phyloP scores from a whole-genome alignment of 2,329 filamentous ascomycete species.

The Phoma sp. region DNA sequence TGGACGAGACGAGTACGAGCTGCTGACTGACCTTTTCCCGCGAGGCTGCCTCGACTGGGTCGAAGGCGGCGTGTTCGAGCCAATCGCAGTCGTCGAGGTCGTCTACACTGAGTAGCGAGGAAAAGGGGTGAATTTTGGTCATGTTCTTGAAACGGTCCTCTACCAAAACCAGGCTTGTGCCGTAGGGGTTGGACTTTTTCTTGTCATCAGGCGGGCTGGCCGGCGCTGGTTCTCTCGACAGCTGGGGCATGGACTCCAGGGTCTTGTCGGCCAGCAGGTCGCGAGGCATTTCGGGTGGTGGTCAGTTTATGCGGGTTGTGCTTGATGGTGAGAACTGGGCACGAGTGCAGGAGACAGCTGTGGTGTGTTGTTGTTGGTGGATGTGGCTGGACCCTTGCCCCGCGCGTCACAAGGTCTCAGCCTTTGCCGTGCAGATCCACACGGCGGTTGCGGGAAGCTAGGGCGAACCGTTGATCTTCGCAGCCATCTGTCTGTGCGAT shows the following conservation, averaged over 20 bases:
- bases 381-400: constrained; percentile 17
- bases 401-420: constrained; percentile 5
- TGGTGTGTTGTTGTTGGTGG: constrained; percentile 21
- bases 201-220: constrained; percentile 23
- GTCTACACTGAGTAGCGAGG: constrained; percentile 72
- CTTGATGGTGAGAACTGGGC: constrained; percentile 7
- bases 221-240: constrained; percentile 41
- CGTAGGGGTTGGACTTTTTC: constrained; percentile 9
- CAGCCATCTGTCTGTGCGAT: background rate
- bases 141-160: constrained; percentile 35
- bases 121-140: constrained; percentile 72
- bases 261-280: constrained; percentile 50
- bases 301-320: constrained; percentile 3
- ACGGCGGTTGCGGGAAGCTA: constrained; percentile 8
- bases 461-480: constrained; percentile 2
- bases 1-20: too few species aligned
- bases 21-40: constrained; percentile 63
- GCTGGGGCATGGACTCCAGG: constrained; percentile 45
- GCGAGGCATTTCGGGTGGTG: constrained; percentile 49
- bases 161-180: constrained; percentile 18
- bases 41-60: constrained; percentile 62
- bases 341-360: constrained; percentile 15
- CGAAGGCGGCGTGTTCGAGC: constrained; percentile 65
- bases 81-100: constrained; percentile 68
- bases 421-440: constrained; percentile 16